Evolutionary conservation across 2,329 filamentous ascomycete genomes (phyloP).

Genomic region (Incumbomyces lentus): DNA sequence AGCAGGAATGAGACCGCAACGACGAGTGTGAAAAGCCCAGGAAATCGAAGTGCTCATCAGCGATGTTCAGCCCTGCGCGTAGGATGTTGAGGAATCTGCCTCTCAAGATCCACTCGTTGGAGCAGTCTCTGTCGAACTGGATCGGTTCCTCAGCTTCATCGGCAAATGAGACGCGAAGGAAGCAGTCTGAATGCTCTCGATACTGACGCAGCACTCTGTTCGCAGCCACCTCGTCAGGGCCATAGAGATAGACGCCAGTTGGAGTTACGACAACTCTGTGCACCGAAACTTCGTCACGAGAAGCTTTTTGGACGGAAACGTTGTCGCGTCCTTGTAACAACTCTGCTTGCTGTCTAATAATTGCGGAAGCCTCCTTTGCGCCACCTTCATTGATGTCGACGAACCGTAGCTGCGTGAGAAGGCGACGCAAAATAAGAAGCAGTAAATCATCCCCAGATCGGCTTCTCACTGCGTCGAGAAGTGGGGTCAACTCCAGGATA

Average conservation of each 20-base stretch:
- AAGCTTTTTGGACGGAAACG: slow-evolving; percentile 14
- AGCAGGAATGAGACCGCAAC: slow-evolving; percentile 58
- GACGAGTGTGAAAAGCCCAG: slow-evolving; percentile 74
- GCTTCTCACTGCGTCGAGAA: slow-evolving; percentile 37
- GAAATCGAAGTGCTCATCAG: slow-evolving; percentile 53
- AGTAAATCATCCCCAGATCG: slow-evolving; percentile 32
- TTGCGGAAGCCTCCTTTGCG: slow-evolving; percentile 12
- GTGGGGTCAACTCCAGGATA: slow-evolving; percentile 41
- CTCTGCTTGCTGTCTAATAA: slow-evolving; percentile 13
- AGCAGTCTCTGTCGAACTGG: slow-evolving; percentile 43
- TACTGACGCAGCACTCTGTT: slow-evolving; percentile 64
- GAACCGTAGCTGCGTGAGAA: slow-evolving; percentile 29
- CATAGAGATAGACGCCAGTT: slow-evolving; percentile 40
- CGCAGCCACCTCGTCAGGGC: slow-evolving; percentile 49
- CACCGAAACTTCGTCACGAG: slow-evolving; percentile 37
- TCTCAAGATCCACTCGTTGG: slow-evolving; percentile 43
- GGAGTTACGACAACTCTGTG: slow-evolving; percentile 52
- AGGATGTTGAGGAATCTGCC: slow-evolving; percentile 53
- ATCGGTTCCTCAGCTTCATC: slow-evolving; percentile 63
- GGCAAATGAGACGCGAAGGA: slow-evolving; percentile 60
- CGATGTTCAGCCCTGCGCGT: slow-evolving; percentile 50
- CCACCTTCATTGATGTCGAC: slow-evolving; percentile 20
- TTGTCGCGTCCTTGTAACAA: slow-evolving; percentile 1
- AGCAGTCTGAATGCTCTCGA: slow-evolving; percentile 48
- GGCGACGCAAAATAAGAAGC: slow-evolving; percentile 26